Conservation (phyloP, 371 early-diverging fungal species). For the Mortierella sp. region DNA sequence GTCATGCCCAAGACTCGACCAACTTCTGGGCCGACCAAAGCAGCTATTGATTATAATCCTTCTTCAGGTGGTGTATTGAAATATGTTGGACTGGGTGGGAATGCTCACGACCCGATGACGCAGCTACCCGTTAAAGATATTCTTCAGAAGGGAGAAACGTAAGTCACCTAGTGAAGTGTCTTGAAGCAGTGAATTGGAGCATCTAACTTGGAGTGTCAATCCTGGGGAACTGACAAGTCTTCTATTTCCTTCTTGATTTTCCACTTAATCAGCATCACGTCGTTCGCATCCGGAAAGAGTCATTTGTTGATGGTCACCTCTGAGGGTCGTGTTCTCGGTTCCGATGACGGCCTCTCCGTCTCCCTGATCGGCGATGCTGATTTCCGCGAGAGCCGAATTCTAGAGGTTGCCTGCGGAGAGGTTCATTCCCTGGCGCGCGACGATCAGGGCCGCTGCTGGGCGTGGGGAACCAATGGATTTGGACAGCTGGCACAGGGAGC, state of each 20-base stretch:
- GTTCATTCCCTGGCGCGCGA: constrained; percentile 54
- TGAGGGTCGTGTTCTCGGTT: constrained; percentile 77
- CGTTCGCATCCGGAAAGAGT: constrained; percentile 91
- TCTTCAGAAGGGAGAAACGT: constrained; percentile 39
- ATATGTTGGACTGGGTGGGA: constrained; percentile 47
- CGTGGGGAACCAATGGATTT: constrained; percentile 55
- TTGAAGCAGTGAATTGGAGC: background rate
- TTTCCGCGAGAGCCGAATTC: constrained; percentile 24
- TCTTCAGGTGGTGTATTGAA: constrained; percentile 24
- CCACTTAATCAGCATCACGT: constrained; percentile 19
- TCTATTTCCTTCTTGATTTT: background rate
- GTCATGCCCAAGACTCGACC: constrained; percentile 53
- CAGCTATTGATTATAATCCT: constrained; percentile 38
- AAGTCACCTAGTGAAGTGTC: background rate
- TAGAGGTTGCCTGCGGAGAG: constrained; percentile 56
- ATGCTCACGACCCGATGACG: constrained; percentile 29
- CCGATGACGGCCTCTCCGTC: constrained; percentile 49
- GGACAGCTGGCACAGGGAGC: constrained; percentile 57
- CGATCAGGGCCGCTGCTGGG: constrained; percentile 54
- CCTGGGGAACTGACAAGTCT: background rate
- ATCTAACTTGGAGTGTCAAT: background rate
- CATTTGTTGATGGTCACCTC: constrained; percentile 88
- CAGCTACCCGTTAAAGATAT: constrained; percentile 36
- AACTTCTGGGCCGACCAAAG: constrained; percentile 33
- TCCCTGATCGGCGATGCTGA: constrained; percentile 28